Conservation (phyloP, 2,329 filamentous ascomycete genomes). For the Lachnellula occidentalis region DNA sequence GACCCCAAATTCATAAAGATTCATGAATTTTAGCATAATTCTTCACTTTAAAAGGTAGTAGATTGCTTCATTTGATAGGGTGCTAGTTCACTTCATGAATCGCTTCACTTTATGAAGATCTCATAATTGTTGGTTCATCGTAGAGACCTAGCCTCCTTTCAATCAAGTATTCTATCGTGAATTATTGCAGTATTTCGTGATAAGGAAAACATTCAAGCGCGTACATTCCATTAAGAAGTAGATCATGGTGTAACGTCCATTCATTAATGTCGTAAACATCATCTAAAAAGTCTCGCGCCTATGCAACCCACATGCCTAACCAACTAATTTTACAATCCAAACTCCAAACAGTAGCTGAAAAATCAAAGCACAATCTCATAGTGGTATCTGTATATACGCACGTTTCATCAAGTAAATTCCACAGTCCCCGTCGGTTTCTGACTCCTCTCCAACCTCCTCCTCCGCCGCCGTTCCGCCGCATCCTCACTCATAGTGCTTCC, state of each 20-base stretch:
- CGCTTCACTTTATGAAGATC: too few relatives aligned
- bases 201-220: too few relatives aligned
- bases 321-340: constrained; percentile 5
- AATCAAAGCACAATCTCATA: constrained; percentile 1
- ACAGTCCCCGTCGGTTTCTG: constrained; percentile 16
- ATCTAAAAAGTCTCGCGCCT: neutral
- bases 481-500: constrained; percentile 23
- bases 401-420: constrained; percentile 17
- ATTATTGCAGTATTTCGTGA: too few relatives aligned
- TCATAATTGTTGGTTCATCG: too few relatives aligned
- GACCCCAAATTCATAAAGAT: too few relatives aligned
- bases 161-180: too few relatives aligned
- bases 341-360: constrained; percentile 5
- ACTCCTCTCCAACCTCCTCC: constrained; percentile 50
- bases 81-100: too few relatives aligned
- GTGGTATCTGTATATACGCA: neutral
- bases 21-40: too few relatives aligned
- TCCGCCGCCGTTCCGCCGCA: constrained; percentile 47
- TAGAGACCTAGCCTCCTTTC: too few relatives aligned
- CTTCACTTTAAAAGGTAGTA: too few relatives aligned
- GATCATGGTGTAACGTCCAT: neutral
- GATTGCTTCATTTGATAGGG: too few relatives aligned
- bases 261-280: neutral
- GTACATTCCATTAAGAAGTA: neutral
- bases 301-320: neutral